Conservation (phyloP, 108 stramenopile genomes). For the Pseudonitzschia delicatissima region DNA sequence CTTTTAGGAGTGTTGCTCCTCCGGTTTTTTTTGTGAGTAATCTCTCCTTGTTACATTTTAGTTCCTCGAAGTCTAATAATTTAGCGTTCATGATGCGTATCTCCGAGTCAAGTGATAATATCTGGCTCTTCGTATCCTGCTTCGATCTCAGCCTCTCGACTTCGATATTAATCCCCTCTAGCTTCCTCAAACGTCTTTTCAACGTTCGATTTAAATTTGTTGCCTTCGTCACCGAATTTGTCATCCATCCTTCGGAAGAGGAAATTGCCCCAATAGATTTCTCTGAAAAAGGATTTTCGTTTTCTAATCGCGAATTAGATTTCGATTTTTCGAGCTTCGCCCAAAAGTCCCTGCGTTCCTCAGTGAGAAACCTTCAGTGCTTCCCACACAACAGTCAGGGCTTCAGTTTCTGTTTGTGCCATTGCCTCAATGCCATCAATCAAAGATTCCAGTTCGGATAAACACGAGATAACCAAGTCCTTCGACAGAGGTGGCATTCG, state of each 20-base stretch:
- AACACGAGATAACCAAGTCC: constrained; percentile 69
- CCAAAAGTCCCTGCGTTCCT: constrained; percentile 72
- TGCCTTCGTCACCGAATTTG: constrained; percentile 33
- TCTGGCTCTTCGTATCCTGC: constrained; percentile 77
- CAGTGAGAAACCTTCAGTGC: constrained; percentile 54
- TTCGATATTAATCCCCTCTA: constrained; percentile 69
- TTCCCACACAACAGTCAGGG: constrained; percentile 85
- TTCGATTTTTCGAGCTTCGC: constrained; percentile 31
- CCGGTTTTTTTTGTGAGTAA: constrained; percentile 68
- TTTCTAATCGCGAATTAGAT: constrained; percentile 1
- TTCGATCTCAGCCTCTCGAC: constrained; percentile 67
- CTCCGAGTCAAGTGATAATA: constrained; percentile 79
- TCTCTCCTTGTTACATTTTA: constrained; percentile 63
- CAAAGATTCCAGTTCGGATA: constrained; percentile 74
- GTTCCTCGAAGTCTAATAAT: constrained; percentile 73
- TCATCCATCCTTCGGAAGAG: constrained; percentile 65
- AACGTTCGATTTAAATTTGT: constrained; percentile 39
- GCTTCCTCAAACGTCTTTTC: constrained; percentile 51
- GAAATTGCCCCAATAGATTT: constrained; percentile 13
- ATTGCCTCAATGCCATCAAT: constrained; percentile 66
- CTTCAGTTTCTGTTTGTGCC: constrained; percentile 81
- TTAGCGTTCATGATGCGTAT: constrained; percentile 66
- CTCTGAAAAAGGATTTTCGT: constrained; percentile 39
- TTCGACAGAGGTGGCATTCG: constrained; percentile 70
- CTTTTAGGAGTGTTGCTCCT: constrained; percentile 49